These are phyloP conservation scores for Lecanicillium sp. DNA, from an alignment of 2,329 filamentous ascomycete genomes.

Conservation along the genomic window DNA sequence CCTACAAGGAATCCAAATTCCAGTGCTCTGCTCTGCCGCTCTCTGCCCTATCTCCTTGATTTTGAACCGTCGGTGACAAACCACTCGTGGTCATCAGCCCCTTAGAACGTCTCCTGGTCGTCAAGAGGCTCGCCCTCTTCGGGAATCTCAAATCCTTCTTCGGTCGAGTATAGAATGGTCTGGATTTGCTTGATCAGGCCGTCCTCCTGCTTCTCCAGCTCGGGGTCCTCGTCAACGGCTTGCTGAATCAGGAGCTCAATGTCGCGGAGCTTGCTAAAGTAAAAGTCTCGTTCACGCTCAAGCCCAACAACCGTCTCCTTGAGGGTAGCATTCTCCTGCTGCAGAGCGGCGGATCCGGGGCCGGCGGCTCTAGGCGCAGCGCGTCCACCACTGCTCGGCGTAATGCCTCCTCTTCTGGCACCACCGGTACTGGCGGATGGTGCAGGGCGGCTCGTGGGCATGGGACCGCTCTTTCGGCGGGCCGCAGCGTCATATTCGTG, in stretches of 20 bases:
- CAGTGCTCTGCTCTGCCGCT: too few species aligned
- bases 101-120: conserved; percentile 73
- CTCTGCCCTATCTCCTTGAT: too few species aligned
- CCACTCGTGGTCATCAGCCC: too few species aligned
- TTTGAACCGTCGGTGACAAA: too few species aligned
- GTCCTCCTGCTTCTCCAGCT: conserved; percentile 89
- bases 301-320: conserved; percentile 94
- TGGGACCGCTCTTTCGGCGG: conserved; percentile 70
- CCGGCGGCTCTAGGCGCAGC: conserved; percentile 39
- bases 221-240: conserved; percentile 83
- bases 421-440: conserved; percentile 41
- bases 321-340: conserved; percentile 77
- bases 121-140: conserved; percentile 63
- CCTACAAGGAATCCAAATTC: too few species aligned
- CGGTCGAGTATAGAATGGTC: conserved; percentile 92
- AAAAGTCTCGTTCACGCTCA: conserved; percentile 95
- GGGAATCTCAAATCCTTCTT: conserved; percentile 87
- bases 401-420: conserved; percentile 48
- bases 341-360: conserved; percentile 61
- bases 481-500: conserved; percentile 90
- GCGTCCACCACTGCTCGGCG: conserved; percentile 47
- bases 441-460: conserved; percentile 40
- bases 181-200: conserved; percentile 93
- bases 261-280: conserved; percentile 96
- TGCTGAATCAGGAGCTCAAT: conserved; percentile 93